A percentile compares a stretch with the other conserved stretches of the same genome.
Conservation (phyloP, 306 rosid species). For the Medicago ruthenica region DNA sequence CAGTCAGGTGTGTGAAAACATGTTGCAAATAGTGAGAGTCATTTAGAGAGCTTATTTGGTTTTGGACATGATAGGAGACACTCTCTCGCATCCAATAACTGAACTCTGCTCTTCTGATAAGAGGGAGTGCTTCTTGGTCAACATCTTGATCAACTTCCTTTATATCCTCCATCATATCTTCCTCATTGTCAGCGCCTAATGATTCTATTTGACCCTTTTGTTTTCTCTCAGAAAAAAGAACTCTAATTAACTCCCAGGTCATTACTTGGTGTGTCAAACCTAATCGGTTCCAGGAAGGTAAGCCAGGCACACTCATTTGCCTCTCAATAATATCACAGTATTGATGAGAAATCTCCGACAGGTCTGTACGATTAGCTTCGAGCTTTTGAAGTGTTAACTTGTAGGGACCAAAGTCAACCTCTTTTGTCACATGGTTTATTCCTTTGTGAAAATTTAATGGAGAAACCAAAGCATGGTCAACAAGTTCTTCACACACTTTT, state of each 20-base stretch:
- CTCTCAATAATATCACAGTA: conserved; percentile 80
- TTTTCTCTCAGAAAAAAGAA: conserved; percentile 83
- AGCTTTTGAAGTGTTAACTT: conserved; percentile 77
- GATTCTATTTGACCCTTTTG: conserved; percentile 58
- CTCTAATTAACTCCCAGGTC: conserved; percentile 95
- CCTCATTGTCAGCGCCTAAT: conserved; percentile 75
- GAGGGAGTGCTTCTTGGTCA: conserved; percentile 85
- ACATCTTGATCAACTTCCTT: conserved; percentile 69
- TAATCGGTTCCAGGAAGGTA: conserved; percentile 65
- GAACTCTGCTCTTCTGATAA: conserved; percentile 91
- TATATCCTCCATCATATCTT: conserved; percentile 90
- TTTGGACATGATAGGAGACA: conserved; percentile 81
- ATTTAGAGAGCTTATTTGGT: conserved; percentile 70
- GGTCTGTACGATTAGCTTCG: conserved; percentile 62
- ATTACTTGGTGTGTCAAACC: conserved; percentile 84
- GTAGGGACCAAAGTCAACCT: conserved; percentile 71
- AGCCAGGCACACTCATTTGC: conserved; percentile 75
- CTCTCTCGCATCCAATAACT: conserved; percentile 97
- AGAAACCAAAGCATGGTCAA: conserved; percentile 69
- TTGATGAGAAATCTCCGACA: conserved; percentile 78
- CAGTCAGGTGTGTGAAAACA: conserved; percentile 77
- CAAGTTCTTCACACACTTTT: conserved; percentile 74
- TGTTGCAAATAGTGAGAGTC: conserved; percentile 78
- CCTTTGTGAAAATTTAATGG: conserved; percentile 80
- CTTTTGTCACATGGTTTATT: conserved; percentile 64